Evolutionary conservation across 2,329 filamentous ascomycete species (phyloP).

Genomic region (Cadophora malorum): DNA sequence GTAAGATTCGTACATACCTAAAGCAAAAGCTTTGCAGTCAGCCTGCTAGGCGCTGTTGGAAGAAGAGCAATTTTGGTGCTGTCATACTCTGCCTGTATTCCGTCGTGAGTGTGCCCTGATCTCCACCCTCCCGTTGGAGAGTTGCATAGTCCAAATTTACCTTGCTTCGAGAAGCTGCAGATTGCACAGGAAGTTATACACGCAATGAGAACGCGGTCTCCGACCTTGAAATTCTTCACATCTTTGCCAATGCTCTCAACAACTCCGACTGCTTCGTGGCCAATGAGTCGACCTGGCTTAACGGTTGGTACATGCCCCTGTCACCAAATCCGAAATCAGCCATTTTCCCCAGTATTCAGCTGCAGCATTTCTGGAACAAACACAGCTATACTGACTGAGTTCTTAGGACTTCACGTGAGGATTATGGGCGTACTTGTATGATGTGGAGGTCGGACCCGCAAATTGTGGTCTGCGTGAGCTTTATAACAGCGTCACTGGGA

Average conservation of each 20-base stretch:
- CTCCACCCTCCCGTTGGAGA: conserved; percentile 15
- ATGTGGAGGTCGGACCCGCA: conserved; percentile 8
- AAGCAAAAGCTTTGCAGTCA: neutral
- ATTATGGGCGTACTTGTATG: conserved; percentile 1
- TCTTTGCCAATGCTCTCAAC: conserved; percentile 19
- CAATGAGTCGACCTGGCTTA: conserved; percentile 10
- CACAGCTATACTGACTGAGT: too few species aligned
- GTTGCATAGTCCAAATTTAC: conserved; percentile 20
- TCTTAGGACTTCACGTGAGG: too few species aligned
- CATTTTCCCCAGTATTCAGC: neutral
- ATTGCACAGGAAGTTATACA: conserved; percentile 19
- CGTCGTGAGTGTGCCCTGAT: conserved; percentile 20
- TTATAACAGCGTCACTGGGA: conserved; percentile 14
- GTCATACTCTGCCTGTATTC: conserved; percentile 20
- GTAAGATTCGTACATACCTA: conserved; percentile 18
- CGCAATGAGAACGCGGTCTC: conserved; percentile 19
- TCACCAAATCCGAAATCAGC: neutral
- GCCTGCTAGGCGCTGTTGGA: too few species aligned
- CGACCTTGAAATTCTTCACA: conserved; percentile 21
- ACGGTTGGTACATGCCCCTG: conserved; percentile 18
- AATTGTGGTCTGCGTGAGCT: conserved; percentile 14
- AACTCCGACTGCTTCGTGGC: conserved; percentile 17
- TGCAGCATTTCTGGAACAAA: too few species aligned
- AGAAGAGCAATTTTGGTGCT: neutral
- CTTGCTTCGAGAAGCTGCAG: conserved; percentile 21